Conservation (phyloP, 768 basidiomycete species). For the Termitomyces sp. region DNA sequence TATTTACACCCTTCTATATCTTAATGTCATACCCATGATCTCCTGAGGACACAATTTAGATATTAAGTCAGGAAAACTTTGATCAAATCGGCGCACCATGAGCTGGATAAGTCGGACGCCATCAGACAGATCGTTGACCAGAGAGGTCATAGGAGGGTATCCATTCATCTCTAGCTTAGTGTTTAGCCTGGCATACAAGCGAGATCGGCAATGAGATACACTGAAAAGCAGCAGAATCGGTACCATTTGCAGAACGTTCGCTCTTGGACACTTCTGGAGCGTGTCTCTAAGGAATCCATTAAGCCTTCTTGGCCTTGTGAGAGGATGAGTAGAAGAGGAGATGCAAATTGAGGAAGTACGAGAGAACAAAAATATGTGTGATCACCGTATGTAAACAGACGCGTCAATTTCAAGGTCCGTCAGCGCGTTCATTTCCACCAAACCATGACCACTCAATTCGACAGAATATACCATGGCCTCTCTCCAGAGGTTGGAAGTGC, state of each 20-base stretch:
- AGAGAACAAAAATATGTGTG: conserved; percentile 3
- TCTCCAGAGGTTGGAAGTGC: conserved; percentile 76
- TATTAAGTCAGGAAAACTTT: not conserved
- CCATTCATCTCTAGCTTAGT: conserved; percentile 87
- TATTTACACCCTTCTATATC: not conserved
- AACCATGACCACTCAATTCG: conserved; percentile 78
- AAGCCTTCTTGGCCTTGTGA: conserved; percentile 1
- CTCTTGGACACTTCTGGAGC: conserved; percentile 66
- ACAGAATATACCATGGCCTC: conserved; percentile 76
- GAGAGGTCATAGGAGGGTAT: conserved; percentile 83
- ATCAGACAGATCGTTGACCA: conserved; percentile 89
- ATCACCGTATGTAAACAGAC: conserved; percentile 22
- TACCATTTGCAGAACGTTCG: conserved; percentile 93
- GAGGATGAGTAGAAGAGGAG: conserved; percentile 8
- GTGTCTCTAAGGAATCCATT: conserved; percentile 61
- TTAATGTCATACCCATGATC: conserved; percentile 77
- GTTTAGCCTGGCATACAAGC: conserved; percentile 68
- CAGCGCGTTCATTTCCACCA: conserved; percentile 34
- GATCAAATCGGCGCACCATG: conserved; percentile 52
- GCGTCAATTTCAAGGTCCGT: conserved; percentile 42
- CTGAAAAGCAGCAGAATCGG: conserved; percentile 2
- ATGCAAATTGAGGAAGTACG: not conserved
- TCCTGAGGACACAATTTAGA: conserved; percentile 51
- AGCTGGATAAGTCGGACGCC: conserved; percentile 95
- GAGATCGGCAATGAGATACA: conserved; percentile 5